These are phyloP conservation scores for Penicillium cinerascens DNA, from an alignment of 495 filamentous ascomycete species.

Conservation along the genomic window DNA sequence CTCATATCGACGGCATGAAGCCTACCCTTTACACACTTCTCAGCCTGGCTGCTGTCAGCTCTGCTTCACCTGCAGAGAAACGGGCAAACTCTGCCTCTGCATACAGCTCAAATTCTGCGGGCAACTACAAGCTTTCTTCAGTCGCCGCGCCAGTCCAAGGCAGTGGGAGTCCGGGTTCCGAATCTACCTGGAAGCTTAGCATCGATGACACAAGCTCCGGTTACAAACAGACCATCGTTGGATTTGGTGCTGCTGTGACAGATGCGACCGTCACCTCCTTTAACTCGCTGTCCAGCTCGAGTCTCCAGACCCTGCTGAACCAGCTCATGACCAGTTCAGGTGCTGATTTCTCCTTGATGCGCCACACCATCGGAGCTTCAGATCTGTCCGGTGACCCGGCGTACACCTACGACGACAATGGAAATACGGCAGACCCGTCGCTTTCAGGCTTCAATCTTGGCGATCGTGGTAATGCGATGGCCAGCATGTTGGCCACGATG, in stretches of 20 bases:
- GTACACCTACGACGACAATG: constrained; percentile 54
- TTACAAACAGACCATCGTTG: constrained; percentile 47
- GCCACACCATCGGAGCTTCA: constrained; percentile 53
- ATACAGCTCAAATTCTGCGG: constrained; percentile 44
- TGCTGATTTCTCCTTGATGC: constrained; percentile 48
- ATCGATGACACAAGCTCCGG: constrained; percentile 48
- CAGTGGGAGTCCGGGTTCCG: constrained; percentile 33
- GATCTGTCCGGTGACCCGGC: constrained; percentile 46
- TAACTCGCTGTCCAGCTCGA: constrained; percentile 37
- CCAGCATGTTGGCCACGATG: constrained; percentile 27
- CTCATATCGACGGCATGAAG: background rate
- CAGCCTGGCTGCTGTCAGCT: constrained; percentile 11
- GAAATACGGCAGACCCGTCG: constrained; percentile 34
- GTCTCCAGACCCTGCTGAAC: constrained; percentile 39
- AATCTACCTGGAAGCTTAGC: constrained; percentile 46
- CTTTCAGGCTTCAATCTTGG: constrained; percentile 45
- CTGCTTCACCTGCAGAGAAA: constrained; percentile 11
- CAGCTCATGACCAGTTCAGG: constrained; percentile 46
- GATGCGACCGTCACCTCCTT: constrained; percentile 53
- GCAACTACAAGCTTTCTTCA: constrained; percentile 41
- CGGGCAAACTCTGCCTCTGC: constrained; percentile 29
- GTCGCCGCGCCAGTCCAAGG: constrained; percentile 43
- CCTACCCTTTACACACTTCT: constrained; percentile 4
- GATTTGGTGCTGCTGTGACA: constrained; percentile 55
- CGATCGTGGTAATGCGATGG: constrained; percentile 51